Base-by-base conservation (phyloP, 805 yeast species). In the Candida hungchunana region DNA sequence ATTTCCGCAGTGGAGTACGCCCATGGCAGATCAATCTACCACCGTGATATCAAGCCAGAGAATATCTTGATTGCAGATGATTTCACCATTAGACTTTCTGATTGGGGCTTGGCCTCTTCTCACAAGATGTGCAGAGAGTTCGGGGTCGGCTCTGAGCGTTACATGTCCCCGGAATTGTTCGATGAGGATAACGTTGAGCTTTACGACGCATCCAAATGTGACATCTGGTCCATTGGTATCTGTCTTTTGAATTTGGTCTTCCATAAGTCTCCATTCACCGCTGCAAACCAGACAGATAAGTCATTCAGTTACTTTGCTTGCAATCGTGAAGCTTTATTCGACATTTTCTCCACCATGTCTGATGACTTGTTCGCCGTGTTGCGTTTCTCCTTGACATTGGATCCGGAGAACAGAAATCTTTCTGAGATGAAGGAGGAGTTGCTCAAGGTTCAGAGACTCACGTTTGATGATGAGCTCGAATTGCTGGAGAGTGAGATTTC, bases 151-250 rank as follows among this genome's bases (percentile, higher is more conserved):
- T 77, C 86, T 36, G 95, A 86, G 60, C 70, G 95, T 43, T 88
- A 88, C 60, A 88, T 88, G 97, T 94, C 96, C 0, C 97, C 97
- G 1, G 97, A 88, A 55, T 62, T 87, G 39, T 80, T 87, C 54
- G 95, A 87, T 24, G 58, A 60, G 19, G 63, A 64, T 30, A 58
- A 62, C 28, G 62, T 76, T 32, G 75, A 73, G 23, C 64, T 69
- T 28, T 89, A 88, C 57, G 82, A 82, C 49, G 86, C 95, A 7
- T 77, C 79, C 15, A 81, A 83, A 58, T 81, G 83, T 33, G 96
- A 88, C 61, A 67, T 88, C 32, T 88, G 97, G 97, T 79, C 96
- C 1, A 62, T 84, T 41, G 97, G 96, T 19, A 78, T 88, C 40
- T 84, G 87, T 29, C 66, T 88, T 39, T 64, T 88, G 51, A 88